A percentile compares a stretch with the other conserved stretches of the same genome.
Evolutionary conservation across 345 rosid species (phyloP).

Genomic region (Luvunga scandens): DNA sequence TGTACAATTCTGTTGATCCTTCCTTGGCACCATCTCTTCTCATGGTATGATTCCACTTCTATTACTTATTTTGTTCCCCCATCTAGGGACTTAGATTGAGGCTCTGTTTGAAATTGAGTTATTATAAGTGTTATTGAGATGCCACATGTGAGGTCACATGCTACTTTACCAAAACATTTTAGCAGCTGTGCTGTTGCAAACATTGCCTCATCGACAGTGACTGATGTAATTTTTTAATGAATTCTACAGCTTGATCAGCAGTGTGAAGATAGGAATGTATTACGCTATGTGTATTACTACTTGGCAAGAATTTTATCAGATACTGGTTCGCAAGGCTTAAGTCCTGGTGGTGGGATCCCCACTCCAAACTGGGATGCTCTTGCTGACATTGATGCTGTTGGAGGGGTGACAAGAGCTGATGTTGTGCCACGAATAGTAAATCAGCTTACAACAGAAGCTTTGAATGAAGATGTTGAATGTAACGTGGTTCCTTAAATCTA

Average conservation of each 20-base stretch:
- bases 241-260: constrained; percentile 87
- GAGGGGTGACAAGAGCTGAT: constrained; percentile 99
- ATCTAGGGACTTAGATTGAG: not conserved
- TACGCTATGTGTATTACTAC: constrained; percentile 97
- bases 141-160: not conserved
- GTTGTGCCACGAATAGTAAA: constrained; percentile 87
- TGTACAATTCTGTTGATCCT: constrained; percentile 97
- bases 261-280: constrained; percentile 87
- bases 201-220: not conserved
- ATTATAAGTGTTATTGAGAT: not conserved
- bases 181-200: no score
- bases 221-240: constrained; percentile 20
- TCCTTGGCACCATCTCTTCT: constrained; percentile 99
- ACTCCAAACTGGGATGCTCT: constrained; percentile 99
- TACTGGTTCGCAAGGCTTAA: constrained; percentile 75
- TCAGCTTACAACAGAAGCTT: constrained; percentile 79
- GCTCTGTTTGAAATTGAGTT: not conserved
- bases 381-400: constrained; percentile 95
- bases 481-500: constrained; percentile 11
- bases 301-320: constrained; percentile 95
- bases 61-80: not conserved
- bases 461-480: constrained; percentile 81
- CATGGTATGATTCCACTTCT: constrained; percentile 56
- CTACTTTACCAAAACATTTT: not conserved
- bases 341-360: constrained; percentile 97